A percentile compares a stretch with the other conserved stretches of the same genome.
Conservation (phyloP, 2,329 filamentous ascomycete genomes). For the Diaporthe sp. region DNA sequence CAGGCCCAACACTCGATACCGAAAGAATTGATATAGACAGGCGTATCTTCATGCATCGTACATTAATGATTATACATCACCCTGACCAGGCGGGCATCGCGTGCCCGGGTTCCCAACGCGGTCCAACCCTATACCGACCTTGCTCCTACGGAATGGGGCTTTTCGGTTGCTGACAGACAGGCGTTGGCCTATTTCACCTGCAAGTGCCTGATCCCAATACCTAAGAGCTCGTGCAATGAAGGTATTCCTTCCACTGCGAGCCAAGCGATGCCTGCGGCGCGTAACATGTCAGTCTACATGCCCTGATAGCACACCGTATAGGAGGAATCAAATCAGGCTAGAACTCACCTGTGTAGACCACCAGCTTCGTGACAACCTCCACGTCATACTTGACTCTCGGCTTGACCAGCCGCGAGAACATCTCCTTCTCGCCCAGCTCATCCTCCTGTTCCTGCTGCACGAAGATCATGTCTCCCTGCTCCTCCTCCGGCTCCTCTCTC, state of each 20-base stretch:
- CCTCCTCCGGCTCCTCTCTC: constrained; percentile 45
- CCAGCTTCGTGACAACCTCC: constrained; percentile 97
- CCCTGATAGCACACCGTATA: constrained; percentile 4
- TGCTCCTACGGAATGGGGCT: background rate
- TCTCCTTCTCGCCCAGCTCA: constrained; percentile 77
- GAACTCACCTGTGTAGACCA: constrained; percentile 88
- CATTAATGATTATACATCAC: constrained; percentile 32
- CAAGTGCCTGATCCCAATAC: constrained; percentile 61
- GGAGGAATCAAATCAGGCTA: background rate
- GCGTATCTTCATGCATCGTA: constrained; percentile 29
- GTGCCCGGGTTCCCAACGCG: background rate
- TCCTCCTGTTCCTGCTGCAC: constrained; percentile 55
- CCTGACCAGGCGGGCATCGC: background rate
- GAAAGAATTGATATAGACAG: constrained; percentile 26
- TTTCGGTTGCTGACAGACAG: no score
- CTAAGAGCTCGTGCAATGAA: constrained; percentile 76
- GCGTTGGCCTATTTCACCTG: constrained; percentile 37
- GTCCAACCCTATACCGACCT: background rate
- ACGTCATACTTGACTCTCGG: constrained; percentile 96
- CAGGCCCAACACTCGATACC: background rate
- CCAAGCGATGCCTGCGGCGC: constrained; percentile 80
- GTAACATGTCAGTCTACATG: background rate
- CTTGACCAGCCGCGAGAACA: constrained; percentile 87
- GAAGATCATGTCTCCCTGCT: constrained; percentile 50
- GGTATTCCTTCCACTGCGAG: constrained; percentile 83